A percentile compares a stretch with the other conserved stretches of the same genome.
phyloP scores from a whole-genome alignment of 2,329 filamentous ascomycete genomes.

The Chaetomiaceae sp. region DNA sequence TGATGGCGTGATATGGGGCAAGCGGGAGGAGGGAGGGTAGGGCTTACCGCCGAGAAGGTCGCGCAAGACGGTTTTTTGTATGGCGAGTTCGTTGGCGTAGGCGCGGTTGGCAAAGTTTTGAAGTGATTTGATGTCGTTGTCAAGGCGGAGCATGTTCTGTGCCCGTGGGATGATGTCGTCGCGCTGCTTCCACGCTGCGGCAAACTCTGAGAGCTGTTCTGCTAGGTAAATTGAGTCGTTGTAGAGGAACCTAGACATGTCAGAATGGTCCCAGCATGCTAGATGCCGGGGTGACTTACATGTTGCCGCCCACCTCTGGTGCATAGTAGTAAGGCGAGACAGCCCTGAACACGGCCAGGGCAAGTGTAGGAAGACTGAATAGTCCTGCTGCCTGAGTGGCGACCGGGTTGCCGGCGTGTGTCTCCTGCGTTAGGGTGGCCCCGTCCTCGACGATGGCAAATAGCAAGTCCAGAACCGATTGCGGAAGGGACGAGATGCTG shows the following conservation, averaged over 20 bases:
- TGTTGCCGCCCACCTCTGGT: slow-evolving; percentile 54
- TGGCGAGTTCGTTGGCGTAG: slow-evolving; percentile 54
- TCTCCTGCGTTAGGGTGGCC: slow-evolving; percentile 48
- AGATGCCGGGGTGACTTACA: slow-evolving; percentile 40
- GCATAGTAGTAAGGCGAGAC: slow-evolving; percentile 70
- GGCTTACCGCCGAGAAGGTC: slow-evolving; percentile 51
- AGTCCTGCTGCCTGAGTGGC: slow-evolving; percentile 62
- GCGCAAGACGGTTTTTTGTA: slow-evolving; percentile 55
- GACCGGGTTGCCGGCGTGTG: slow-evolving; percentile 49
- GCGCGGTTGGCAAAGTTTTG: slow-evolving; percentile 56
- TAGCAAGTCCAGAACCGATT: slow-evolving; percentile 65
- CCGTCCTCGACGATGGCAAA: slow-evolving; percentile 54
- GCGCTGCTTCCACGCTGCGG: slow-evolving; percentile 46
- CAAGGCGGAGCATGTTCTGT: slow-evolving; percentile 50
- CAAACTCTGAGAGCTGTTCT: slow-evolving; percentile 47
- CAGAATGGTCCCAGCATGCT: slow-evolving; percentile 12
- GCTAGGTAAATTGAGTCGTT: slow-evolving; percentile 61
- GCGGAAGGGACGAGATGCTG: slow-evolving; percentile 80
- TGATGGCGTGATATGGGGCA: too few species aligned
- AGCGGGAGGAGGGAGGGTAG: background rate
- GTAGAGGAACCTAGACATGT: slow-evolving; percentile 51
- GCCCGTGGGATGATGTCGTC: slow-evolving; percentile 46
- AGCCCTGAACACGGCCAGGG: slow-evolving; percentile 72
- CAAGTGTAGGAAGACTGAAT: slow-evolving; percentile 64
- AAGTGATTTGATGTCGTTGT: slow-evolving; percentile 54